A percentile compares a stretch with the other conserved stretches of the same genome.
Conservation (phyloP, 2,329 filamentous ascomycete genomes). For the Sclerotinia sclerotiorum region DNA sequence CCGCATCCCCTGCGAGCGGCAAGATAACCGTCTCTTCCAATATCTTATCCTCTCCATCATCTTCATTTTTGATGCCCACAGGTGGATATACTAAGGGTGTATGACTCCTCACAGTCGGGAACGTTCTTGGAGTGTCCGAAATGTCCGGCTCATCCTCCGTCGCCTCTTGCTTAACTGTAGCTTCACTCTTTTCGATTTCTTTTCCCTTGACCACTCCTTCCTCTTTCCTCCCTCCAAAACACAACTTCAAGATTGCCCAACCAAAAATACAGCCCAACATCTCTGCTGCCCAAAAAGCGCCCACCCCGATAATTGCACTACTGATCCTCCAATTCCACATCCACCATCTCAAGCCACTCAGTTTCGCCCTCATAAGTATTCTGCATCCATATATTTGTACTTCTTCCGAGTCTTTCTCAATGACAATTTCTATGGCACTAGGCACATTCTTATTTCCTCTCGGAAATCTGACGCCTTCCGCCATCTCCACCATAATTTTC, state of each 20-base stretch:
- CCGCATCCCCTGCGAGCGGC: conserved; percentile 46
- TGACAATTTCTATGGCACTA: conserved; percentile 49
- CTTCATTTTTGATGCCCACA: conserved; percentile 38
- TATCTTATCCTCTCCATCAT: conserved; percentile 35
- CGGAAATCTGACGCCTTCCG: conserved; percentile 69
- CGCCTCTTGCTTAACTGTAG: conserved; percentile 16
- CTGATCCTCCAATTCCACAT: conserved; percentile 82
- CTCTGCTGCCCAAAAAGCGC: conserved; percentile 75
- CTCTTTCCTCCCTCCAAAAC: conserved; percentile 28
- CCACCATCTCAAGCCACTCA: conserved; percentile 75
- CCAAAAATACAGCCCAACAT: conserved; percentile 64
- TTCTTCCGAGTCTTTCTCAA: conserved; percentile 46
- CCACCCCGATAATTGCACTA: conserved; percentile 67
- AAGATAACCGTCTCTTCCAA: conserved; percentile 34
- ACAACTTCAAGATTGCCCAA: conserved; percentile 54
- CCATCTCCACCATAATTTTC: conserved; percentile 65
- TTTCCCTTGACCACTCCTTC: conserved; percentile 35
- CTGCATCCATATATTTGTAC: conserved; percentile 75
- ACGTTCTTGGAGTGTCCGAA: conserved; percentile 48
- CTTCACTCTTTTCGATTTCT: conserved; percentile 19
- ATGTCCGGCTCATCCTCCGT: conserved; percentile 40
- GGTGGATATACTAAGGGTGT: conserved; percentile 45
- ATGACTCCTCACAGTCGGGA: conserved; percentile 47
- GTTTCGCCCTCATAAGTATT: conserved; percentile 70
- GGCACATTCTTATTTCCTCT: conserved; percentile 46